Percentiles rank a stretch among this genome's conserved stretches.
phyloP scores from a whole-genome alignment of 2,329 filamentous ascomycete genomes.

The Atkinsonella hypoxylon region DNA sequence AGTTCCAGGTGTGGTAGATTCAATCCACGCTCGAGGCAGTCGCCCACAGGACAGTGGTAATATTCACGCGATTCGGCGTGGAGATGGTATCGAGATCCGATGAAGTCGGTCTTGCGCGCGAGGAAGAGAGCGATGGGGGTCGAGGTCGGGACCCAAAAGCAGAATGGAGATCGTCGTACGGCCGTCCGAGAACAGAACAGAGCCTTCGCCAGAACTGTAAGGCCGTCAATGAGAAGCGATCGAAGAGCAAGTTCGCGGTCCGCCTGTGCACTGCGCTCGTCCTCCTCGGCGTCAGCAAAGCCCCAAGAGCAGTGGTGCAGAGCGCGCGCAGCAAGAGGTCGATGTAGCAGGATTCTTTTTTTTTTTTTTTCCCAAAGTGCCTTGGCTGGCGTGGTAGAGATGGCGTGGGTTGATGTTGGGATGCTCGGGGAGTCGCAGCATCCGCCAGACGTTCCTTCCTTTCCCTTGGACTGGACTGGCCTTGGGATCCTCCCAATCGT shows the following conservation, averaged over 20 bases:
- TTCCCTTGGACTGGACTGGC: constrained; percentile 10
- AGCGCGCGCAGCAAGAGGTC: constrained; percentile 1
- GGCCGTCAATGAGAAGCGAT: not conserved
- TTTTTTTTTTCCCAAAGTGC: not conserved
- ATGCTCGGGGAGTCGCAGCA: not conserved
- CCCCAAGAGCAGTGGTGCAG: constrained; percentile 2
- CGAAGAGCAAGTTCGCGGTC: not conserved
- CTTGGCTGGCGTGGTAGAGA: not conserved
- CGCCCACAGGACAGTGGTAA: not conserved
- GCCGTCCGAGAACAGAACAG: not conserved
- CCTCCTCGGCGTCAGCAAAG: constrained; percentile 3
- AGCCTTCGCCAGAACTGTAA: not conserved
- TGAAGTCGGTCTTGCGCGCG: constrained; percentile 5
- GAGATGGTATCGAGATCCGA: not conserved
- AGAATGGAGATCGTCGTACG: constrained; percentile 9
- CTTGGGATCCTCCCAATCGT: constrained; percentile 10
- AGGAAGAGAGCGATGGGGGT: constrained; percentile 9
- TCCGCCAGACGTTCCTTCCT: not conserved
- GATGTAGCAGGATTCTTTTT: not conserved
- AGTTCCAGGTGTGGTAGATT: not conserved
- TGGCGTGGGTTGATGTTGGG: constrained; percentile 3
- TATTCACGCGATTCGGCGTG: not conserved
- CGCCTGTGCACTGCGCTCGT: constrained; percentile 2
- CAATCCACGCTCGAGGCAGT: not conserved
- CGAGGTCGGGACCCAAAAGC: constrained; percentile 12